phyloP scores from a whole-genome alignment of 2,329 filamentous ascomycete species.

The Hypoxylon sp. region DNA sequence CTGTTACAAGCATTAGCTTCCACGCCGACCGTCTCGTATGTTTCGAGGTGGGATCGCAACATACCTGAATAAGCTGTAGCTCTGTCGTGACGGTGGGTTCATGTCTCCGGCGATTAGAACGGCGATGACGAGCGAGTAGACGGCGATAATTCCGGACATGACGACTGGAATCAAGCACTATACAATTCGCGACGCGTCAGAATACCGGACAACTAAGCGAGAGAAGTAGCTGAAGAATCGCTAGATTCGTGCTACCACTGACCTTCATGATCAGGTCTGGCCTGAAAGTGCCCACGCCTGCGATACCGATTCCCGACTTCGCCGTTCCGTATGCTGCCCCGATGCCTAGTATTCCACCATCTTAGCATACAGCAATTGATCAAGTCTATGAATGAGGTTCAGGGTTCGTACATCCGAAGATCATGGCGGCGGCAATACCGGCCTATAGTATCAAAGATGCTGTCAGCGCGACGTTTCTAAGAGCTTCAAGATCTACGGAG shows the following conservation, averaged over 20 bases:
- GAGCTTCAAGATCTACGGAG: constrained; percentile 9
- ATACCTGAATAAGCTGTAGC: constrained; percentile 88
- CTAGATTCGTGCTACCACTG: constrained; percentile 39
- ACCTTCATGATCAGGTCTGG: constrained; percentile 94
- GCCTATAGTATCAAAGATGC: constrained; percentile 61
- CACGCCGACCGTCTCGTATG: not conserved
- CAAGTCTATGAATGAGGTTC: constrained; percentile 21
- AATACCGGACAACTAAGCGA: constrained; percentile 5
- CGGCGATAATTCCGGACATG: constrained; percentile 99
- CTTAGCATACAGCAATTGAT: constrained; percentile 41
- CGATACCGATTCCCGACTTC: constrained; percentile 89
- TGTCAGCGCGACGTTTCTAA: constrained; percentile 30
- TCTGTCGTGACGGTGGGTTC: constrained; percentile 73
- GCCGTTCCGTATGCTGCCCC: constrained; percentile 90
- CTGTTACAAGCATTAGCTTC: constrained; percentile 57
- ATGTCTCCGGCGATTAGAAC: constrained; percentile 96
- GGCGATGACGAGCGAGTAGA: constrained; percentile 96
- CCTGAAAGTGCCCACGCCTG: constrained; percentile 85
- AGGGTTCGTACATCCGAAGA: constrained; percentile 78
- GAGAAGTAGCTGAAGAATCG: not conserved
- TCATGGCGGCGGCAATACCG: constrained; percentile 85
- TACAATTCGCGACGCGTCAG: constrained; percentile 25
- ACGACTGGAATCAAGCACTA: constrained; percentile 89
- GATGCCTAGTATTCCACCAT: constrained; percentile 57
- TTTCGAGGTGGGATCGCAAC: constrained; percentile 48